phyloP scores from a whole-genome alignment of 2,329 filamentous ascomycete species.

The Colletotrichum viniferum region DNA sequence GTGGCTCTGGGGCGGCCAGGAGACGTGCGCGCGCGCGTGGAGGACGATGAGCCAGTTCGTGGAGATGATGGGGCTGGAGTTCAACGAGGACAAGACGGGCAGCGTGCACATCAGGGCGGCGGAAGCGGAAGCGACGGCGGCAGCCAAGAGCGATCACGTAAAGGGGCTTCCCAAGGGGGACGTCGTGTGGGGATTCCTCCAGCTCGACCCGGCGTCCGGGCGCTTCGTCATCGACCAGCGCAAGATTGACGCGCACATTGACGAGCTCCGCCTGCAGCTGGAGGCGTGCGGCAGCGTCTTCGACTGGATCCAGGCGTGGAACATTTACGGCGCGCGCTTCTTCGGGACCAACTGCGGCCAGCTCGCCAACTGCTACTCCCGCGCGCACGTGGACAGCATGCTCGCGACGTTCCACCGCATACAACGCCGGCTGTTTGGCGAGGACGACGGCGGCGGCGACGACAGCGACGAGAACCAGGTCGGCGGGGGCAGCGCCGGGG shows the following conservation, averaged over 20 bases:
- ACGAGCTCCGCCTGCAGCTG: conserved; percentile 60
- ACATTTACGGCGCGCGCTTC: conserved; percentile 60
- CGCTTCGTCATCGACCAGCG: conserved; percentile 59
- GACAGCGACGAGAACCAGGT: not conserved
- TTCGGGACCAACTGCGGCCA: conserved; percentile 63
- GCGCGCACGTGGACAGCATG: conserved; percentile 59
- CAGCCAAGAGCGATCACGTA: not conserved
- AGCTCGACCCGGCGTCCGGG: conserved; percentile 51
- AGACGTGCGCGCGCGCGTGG: conserved; percentile 56
- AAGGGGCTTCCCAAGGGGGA: conserved; percentile 52
- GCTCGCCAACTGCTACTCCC: conserved; percentile 58
- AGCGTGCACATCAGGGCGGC: conserved; percentile 42
- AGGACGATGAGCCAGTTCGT: conserved; percentile 54
- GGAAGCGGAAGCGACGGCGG: not conserved
- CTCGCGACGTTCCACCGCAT: conserved; percentile 56
- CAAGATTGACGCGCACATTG: conserved; percentile 59
- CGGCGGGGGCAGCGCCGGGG: conserved; percentile 30
- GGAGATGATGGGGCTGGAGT: conserved; percentile 53
- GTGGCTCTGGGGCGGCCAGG: conserved; percentile 64
- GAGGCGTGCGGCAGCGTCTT: conserved; percentile 57
- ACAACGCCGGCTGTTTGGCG: conserved; percentile 52
- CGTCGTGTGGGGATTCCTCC: conserved; percentile 64
- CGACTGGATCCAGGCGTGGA: conserved; percentile 64
- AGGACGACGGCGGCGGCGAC: conserved; percentile 24
- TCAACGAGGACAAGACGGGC: conserved; percentile 64